Evolutionary conservation across 129 eudicot species (phyloP), one percentile per base, ranked within the genome.

Genomic region (Solidago caesia): DNA sequence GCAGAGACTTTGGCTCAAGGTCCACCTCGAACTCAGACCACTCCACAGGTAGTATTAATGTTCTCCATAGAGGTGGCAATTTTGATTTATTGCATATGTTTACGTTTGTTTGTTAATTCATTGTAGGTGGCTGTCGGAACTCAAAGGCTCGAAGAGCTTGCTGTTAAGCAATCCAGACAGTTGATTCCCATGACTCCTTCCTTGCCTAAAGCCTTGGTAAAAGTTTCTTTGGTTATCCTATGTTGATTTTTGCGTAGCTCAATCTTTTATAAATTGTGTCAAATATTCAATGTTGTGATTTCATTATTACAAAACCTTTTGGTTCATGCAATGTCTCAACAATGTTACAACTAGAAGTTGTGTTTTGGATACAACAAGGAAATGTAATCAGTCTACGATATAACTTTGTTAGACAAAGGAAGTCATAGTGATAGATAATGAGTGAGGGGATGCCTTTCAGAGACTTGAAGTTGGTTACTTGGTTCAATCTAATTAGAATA

Each of bases 141-240:
- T 70, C 99, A 91, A 83, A 84, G 89, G 78, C 96, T 87, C 44
- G 97, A 95, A 71, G 99, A 95, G 74, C 75, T 95, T 82, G 97
- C 92, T 39, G 89, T 89, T 42, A 87, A 84, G 67, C 96, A 91
- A 61, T 89, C 92, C 44, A 85, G 88, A 81, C 97, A 89, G 77
- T 74, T 95, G 51, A 91, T 95, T 76, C 99, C 99, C 7, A 72
- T 95, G 86, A 94, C 89, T 51, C 91, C 97, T 14, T 77, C 91
- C 42, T 27, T 82, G 86, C 94, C 94, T 73, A 95, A 95, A 81
- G 62, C 87, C 48, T 75, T 85, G 96, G 98, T 94, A 82, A 82
- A 84, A 53, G 5, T 61, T 42, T 51, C 74, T 15, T 51, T 29
- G 14, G 26, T 47, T 33, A 33, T 33, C 43, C 41, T 26, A 5